Evolutionary conservation across 2,329 filamentous ascomycete genomes (phyloP).

Genomic region (Penicillium sp.): DNA sequence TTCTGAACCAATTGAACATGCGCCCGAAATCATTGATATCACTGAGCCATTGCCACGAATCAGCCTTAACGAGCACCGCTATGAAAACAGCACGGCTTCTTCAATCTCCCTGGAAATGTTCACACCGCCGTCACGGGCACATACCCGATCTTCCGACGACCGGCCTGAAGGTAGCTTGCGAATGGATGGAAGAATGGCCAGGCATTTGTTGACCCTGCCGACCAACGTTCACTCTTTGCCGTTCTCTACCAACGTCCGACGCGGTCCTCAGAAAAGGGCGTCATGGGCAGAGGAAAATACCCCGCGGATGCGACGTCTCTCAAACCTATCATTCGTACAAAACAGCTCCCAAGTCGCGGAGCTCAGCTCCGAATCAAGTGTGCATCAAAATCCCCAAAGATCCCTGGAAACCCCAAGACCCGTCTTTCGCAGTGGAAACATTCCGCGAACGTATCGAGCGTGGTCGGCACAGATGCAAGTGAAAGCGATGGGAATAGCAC

Average conservation of each 20-base stretch:
- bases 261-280: neutral
- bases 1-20: neutral
- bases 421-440: neutral
- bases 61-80: neutral
- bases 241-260: neutral
- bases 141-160: neutral
- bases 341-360: neutral
- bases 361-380: neutral
- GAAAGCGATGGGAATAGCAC: slow-evolving; percentile 26
- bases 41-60: neutral
- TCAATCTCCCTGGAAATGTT: slow-evolving; percentile 11
- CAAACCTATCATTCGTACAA: neutral
- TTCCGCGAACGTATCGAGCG: slow-evolving; percentile 38
- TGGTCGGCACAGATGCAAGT: slow-evolving; percentile 50
- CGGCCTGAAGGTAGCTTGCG: neutral
- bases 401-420: neutral
- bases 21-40: neutral
- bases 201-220: slow-evolving; percentile 6
- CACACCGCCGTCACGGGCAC: slow-evolving; percentile 4
- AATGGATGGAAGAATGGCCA: neutral
- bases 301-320: neutral
- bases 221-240: slow-evolving; percentile 2
- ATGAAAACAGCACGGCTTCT: slow-evolving; percentile 2
- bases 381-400: neutral
- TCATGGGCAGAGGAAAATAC: neutral